These are phyloP conservation scores for Capsicum baccatum DNA, from an alignment of 257 asterid genomes.

Conservation along the genomic window DNA sequence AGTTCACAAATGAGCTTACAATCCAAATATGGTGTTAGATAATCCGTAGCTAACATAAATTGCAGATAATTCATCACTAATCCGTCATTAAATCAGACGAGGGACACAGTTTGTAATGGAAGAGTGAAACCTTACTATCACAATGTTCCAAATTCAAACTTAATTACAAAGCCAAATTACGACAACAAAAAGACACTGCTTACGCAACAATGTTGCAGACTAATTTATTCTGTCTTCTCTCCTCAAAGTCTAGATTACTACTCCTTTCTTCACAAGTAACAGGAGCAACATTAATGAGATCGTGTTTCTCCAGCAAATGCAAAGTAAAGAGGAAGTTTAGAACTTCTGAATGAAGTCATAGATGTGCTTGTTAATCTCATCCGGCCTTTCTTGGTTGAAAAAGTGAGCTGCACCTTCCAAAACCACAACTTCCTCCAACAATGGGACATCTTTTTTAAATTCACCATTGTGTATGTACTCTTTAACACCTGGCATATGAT, in stretches of 20 bases:
- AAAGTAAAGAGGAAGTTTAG: not conserved
- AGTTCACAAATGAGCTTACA: not conserved
- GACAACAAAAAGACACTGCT: too few relatives aligned
- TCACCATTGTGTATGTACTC: conserved; percentile 38
- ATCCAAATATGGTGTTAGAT: not conserved
- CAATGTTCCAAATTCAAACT: too few relatives aligned
- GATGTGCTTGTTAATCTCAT: conserved; percentile 29
- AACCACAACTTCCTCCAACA: conserved; percentile 30
- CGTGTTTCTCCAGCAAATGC: not conserved
- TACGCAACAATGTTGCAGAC: too few relatives aligned
- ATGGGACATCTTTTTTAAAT: conserved; percentile 34
- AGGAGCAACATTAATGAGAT: not conserved
- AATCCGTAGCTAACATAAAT: not conserved
- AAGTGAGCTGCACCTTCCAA: conserved; percentile 37
- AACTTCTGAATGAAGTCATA: conserved; percentile 33
- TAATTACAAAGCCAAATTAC: too few relatives aligned
- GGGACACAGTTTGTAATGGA: not conserved
- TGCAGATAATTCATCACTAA: not conserved
- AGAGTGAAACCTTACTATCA: too few relatives aligned
- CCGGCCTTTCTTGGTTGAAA: conserved; percentile 31
- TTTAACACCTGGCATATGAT: conserved; percentile 30
- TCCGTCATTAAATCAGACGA: too few relatives aligned
- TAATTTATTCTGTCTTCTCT: too few relatives aligned
- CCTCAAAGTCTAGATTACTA: too few relatives aligned
- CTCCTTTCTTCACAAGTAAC: too few relatives aligned